Evolutionary conservation across 306 rosid genomes (phyloP).

Genomic region (Albizia julibrissin): DNA sequence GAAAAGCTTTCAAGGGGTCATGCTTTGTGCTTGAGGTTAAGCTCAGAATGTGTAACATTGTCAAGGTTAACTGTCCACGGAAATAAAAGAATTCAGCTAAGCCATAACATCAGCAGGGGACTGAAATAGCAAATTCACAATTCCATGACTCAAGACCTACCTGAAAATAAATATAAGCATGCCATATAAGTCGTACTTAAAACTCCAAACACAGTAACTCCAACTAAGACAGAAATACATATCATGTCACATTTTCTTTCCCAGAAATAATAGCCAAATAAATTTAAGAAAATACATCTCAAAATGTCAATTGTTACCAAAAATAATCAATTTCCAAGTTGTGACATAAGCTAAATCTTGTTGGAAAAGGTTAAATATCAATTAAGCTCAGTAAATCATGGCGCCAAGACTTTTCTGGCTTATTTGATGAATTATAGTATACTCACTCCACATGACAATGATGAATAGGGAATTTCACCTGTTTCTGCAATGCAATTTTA

Average conservation of each 20-base stretch:
- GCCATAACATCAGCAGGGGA: conserved; percentile 15
- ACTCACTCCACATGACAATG: conserved; percentile 12
- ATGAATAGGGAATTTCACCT: conserved; percentile 59
- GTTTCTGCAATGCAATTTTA: conserved; percentile 84
- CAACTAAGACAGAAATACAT: conserved; percentile 8
- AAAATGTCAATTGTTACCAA: background rate
- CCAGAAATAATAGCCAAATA: conserved; percentile 4
- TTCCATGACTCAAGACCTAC: conserved; percentile 17
- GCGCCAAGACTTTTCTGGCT: conserved; percentile 6
- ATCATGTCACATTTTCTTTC: background rate
- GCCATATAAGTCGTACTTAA: background rate
- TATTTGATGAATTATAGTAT: conserved; percentile 4
- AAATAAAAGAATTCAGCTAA: conserved; percentile 24
- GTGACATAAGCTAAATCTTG: conserved; percentile 5
- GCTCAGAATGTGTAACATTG: conserved; percentile 82
- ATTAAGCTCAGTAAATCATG: background rate
- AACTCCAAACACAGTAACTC: conserved; percentile 20
- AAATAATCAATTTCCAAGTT: background rate
- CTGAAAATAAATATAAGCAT: conserved; percentile 1
- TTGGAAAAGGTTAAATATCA: background rate
- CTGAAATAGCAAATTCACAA: conserved; percentile 19
- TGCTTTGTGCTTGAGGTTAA: conserved; percentile 61
- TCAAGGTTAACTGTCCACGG: conserved; percentile 71
- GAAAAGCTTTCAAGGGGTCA: conserved; percentile 68
- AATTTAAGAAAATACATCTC: background rate